phyloP scores from a whole-genome alignment of 2,329 filamentous ascomycete species.

The Aspergillus fijiensis region DNA sequence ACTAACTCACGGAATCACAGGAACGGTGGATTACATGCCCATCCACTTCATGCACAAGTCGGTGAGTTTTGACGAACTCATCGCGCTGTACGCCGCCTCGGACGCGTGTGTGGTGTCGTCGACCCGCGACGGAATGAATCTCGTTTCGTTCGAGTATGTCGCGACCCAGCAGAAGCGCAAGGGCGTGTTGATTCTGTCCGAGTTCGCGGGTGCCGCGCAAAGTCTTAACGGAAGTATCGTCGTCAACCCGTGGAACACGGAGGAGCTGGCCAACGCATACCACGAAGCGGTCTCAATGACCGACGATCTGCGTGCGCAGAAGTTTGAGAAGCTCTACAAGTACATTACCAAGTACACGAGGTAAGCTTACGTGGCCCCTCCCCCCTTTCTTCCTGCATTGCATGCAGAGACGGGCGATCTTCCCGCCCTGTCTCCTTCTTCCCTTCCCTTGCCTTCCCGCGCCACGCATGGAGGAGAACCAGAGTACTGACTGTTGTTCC shows the following conservation, averaged over 20 bases:
- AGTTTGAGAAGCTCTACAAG: slow-evolving; percentile 87
- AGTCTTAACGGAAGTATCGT: slow-evolving; percentile 90
- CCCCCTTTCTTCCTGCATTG: too few species aligned
- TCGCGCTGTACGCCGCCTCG: slow-evolving; percentile 86
- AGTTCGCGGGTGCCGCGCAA: slow-evolving; percentile 94
- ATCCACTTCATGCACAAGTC: slow-evolving; percentile 99
- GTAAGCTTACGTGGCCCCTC: slow-evolving; percentile 36
- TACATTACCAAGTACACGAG: slow-evolving; percentile 98
- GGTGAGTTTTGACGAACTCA: slow-evolving; percentile 89
- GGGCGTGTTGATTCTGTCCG: slow-evolving; percentile 90
- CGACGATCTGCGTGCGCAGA: slow-evolving; percentile 78
- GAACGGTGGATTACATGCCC: slow-evolving; percentile 97
- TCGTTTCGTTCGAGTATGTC: slow-evolving; percentile 98
- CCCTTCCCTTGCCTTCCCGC: neutral
- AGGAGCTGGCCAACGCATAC: slow-evolving; percentile 88
- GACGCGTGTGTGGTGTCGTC: slow-evolving; percentile 91
- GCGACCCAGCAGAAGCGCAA: slow-evolving; percentile 87
- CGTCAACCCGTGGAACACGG: slow-evolving; percentile 98
- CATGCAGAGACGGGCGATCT: neutral
- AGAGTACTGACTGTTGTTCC: slow-evolving; percentile 9
- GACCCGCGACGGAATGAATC: slow-evolving; percentile 96
- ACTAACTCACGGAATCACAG: slow-evolving; percentile 31
- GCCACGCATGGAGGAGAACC: neutral
- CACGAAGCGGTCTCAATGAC: slow-evolving; percentile 95
- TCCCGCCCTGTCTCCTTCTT: neutral